These are phyloP conservation scores for Pichia heedii DNA, from an alignment of 805 yeast genomes.

Conservation along the genomic window DNA sequence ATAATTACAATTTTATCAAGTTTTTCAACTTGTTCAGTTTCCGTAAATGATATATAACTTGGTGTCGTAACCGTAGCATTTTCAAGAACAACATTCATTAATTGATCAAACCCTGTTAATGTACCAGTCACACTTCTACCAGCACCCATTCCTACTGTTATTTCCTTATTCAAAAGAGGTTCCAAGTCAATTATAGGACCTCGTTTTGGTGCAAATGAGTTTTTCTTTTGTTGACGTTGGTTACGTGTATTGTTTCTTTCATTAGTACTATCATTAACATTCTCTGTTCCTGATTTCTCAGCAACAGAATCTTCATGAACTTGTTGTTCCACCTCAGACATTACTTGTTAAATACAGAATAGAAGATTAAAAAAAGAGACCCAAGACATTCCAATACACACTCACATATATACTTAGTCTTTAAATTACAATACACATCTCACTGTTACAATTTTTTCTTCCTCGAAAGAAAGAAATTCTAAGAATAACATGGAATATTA, in stretches of 20 bases:
- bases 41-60: slow-evolving; percentile 26
- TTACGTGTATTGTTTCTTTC: slow-evolving; percentile 4
- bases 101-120: slow-evolving; percentile 75
- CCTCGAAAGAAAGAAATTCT: no score
- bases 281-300: no score
- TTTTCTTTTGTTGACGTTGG: slow-evolving; percentile 5
- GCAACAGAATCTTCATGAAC: no score
- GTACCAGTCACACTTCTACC: slow-evolving; percentile 73
- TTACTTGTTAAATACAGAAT: no score
- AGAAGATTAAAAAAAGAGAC: no score
- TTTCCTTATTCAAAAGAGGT: slow-evolving; percentile 61
- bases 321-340: no score
- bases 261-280: background rate
- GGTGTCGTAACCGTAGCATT: slow-evolving; percentile 56
- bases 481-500: no score
- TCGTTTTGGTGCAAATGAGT: slow-evolving; percentile 61
- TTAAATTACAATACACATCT: no score
- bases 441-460: no score
- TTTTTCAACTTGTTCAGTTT: slow-evolving; percentile 46
- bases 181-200: slow-evolving; percentile 81
- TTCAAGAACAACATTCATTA: slow-evolving; percentile 71
- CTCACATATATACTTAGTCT: no score
- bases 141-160: slow-evolving; percentile 74
- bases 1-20: slow-evolving; percentile 56
- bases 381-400: no score